Evolutionary conservation across 257 asterid species (phyloP).

Genomic region (Gentiana straminea): DNA sequence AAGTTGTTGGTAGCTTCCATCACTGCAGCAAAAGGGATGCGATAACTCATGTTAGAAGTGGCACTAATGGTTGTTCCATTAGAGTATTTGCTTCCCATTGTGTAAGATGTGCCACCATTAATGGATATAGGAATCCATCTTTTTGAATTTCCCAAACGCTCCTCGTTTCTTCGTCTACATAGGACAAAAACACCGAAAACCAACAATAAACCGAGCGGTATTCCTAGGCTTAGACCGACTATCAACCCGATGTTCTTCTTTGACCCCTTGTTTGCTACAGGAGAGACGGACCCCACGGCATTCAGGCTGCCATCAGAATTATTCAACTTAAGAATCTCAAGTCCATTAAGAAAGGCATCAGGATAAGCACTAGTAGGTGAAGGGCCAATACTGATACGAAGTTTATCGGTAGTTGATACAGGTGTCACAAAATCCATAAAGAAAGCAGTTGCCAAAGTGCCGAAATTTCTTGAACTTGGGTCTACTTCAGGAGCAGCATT

Average conservation of each 20-base stretch:
- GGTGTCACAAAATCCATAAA: conserved; percentile 20
- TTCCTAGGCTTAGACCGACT: conserved; percentile 11
- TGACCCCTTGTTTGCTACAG: not conserved
- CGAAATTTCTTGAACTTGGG: conserved; percentile 16
- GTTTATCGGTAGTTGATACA: conserved; percentile 8
- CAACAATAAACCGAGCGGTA: conserved; percentile 8
- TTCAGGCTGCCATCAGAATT: conserved; percentile 17
- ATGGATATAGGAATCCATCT: conserved; percentile 20
- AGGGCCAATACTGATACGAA: conserved; percentile 23
- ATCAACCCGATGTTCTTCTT: conserved; percentile 11
- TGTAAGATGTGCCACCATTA: conserved; percentile 22
- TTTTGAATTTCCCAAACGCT: conserved; percentile 35
- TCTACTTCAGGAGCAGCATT: conserved; percentile 17
- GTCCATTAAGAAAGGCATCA: conserved; percentile 21
- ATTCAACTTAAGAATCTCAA: conserved; percentile 29
- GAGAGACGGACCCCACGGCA: conserved; percentile 5
- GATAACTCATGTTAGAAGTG: conserved; percentile 57
- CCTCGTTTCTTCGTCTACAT: conserved; percentile 9
- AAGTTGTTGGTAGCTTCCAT: conserved; percentile 64
- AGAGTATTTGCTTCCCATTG: conserved; percentile 64
- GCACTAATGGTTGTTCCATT: conserved; percentile 63
- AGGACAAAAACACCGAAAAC: conserved; percentile 3
- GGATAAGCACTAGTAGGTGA: conserved; percentile 8
- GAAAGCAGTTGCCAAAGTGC: conserved; percentile 21
- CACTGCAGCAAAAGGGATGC: conserved; percentile 63